Evolutionary conservation across 78 protist species (phyloP).

Genomic region (Dictyostelium firmibasis): DNA sequence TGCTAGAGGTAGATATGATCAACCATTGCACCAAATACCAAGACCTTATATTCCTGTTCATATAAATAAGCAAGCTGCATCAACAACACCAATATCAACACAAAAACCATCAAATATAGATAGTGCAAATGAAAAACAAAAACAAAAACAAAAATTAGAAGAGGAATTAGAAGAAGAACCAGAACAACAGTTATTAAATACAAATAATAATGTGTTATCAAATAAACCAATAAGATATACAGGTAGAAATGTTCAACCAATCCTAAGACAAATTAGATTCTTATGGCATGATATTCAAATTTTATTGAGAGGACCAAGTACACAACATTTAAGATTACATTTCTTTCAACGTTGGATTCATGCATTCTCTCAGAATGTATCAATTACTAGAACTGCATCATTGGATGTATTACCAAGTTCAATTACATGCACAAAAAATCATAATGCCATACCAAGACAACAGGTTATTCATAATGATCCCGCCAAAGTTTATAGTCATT

Average conservation of each 20-base stretch:
- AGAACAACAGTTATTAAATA: background rate
- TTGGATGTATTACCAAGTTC: background rate
- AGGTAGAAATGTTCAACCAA: constrained; percentile 70
- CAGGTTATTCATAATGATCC: constrained; percentile 54
- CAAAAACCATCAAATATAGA: background rate
- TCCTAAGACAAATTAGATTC: constrained; percentile 61
- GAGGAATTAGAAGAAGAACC: background rate
- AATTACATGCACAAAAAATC: constrained; percentile 6
- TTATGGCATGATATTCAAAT: constrained; percentile 87
- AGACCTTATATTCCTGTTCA: constrained; percentile 34
- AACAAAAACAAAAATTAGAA: background rate
- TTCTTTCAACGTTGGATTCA: constrained; percentile 84
- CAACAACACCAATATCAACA: background rate
- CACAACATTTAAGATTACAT: constrained; percentile 70
- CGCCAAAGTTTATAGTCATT: constrained; percentile 16
- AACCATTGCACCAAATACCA: constrained; percentile 76
- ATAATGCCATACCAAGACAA: background rate
- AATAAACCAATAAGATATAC: constrained; percentile 46
- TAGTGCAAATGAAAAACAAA: background rate
- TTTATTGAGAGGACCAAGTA: constrained; percentile 44
- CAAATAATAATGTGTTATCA: background rate
- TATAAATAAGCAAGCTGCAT: background rate
- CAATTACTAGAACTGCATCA: constrained; percentile 11
- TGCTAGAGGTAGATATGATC: constrained; percentile 86
- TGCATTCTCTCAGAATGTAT: constrained; percentile 70